Conservation (phyloP, 306 rosid species). For the Dryas alaskensis region DNA sequence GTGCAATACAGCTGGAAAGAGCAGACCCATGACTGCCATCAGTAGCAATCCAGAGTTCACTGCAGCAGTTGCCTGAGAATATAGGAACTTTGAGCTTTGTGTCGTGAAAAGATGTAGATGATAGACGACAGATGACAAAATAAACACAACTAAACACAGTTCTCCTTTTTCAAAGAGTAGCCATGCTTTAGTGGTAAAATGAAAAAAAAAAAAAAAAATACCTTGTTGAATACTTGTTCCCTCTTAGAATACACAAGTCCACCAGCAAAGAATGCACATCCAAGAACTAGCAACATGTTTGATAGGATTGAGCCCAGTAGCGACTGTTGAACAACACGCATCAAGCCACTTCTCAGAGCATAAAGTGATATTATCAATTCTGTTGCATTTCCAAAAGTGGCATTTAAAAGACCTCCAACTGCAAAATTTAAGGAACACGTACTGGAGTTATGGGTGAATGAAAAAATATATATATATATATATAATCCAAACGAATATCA, state of each 20-base stretch:
- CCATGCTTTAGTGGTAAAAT: background rate
- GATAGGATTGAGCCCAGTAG: constrained; percentile 83
- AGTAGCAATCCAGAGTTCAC: constrained; percentile 49
- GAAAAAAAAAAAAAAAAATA: constrained; percentile 13
- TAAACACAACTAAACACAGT: background rate
- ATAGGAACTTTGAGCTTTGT: background rate
- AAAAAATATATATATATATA: too few relatives aligned
- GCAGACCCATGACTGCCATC: constrained; percentile 62
- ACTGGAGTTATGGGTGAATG: background rate
- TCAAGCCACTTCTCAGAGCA: constrained; percentile 65
- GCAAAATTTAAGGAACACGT: constrained; percentile 20
- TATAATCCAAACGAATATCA: too few relatives aligned
- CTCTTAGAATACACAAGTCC: constrained; percentile 57
- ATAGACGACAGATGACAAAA: background rate
- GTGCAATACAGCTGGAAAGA: constrained; percentile 63
- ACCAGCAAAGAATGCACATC: constrained; percentile 78
- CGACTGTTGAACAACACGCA: constrained; percentile 72
- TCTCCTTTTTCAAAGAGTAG: constrained; percentile 3
- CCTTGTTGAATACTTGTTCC: constrained; percentile 83
- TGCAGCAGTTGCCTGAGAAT: constrained; percentile 35
- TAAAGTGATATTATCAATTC: constrained; percentile 78
- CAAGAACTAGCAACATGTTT: constrained; percentile 83
- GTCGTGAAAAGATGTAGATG: background rate
- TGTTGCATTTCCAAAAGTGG: constrained; percentile 90
- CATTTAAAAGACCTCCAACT: constrained; percentile 89